These are phyloP conservation scores for Patellifolia procumbens DNA, from an alignment of 179 eudicot species.

Conservation along the genomic window DNA sequence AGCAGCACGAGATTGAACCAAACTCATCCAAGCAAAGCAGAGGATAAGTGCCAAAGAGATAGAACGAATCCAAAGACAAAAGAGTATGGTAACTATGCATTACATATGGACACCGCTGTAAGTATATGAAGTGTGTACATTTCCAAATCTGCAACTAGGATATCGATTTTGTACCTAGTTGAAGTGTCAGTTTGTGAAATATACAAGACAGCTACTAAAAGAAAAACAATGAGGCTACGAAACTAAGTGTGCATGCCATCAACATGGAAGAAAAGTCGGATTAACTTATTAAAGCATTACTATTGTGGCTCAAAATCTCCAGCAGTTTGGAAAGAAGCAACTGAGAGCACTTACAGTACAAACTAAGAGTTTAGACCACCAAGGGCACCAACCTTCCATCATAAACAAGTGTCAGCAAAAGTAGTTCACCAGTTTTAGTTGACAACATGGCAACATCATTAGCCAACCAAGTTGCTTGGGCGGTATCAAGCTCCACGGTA, in stretches of 20 bases:
- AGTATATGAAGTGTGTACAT: background rate
- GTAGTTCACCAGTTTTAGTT: conserved; percentile 88
- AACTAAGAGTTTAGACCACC: conserved; percentile 20
- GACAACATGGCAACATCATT: conserved; percentile 93
- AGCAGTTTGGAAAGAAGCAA: background rate
- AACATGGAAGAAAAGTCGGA: background rate
- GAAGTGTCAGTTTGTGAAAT: too few species aligned
- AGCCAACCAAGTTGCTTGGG: conserved; percentile 93
- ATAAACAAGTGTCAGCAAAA: conserved; percentile 81
- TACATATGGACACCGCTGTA: background rate
- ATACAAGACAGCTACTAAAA: background rate
- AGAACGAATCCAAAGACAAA: background rate
- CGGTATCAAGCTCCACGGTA: conserved; percentile 91
- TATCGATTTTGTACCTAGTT: too few species aligned
- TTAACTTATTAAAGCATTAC: background rate
- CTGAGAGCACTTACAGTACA: background rate
- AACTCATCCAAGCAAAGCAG: conserved; percentile 3
- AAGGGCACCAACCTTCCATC: conserved; percentile 80
- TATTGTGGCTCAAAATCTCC: background rate
- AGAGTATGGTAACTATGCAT: background rate
- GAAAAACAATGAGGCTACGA: background rate
- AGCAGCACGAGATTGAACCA: background rate
- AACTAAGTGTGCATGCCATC: background rate
- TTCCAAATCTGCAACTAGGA: background rate
- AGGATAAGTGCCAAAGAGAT: background rate